Evolutionary conservation across 2,329 filamentous ascomycete genomes (phyloP).

Genomic region (Setomelanomma holmii): DNA sequence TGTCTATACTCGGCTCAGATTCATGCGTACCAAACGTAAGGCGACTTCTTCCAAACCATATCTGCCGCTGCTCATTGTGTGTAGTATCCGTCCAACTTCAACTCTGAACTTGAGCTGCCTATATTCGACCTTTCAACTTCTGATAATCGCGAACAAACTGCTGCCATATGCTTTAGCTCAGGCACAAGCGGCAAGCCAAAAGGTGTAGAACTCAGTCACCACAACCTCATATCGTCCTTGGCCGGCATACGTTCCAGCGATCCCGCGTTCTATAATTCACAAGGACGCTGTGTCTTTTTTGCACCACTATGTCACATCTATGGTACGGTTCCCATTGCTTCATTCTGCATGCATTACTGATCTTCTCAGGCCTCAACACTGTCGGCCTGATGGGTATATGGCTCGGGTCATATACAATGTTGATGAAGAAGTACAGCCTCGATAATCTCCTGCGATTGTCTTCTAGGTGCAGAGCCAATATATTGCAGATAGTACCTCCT

Average conservation of each 20-base stretch:
- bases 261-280: slow-evolving; percentile 16
- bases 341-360: background rate
- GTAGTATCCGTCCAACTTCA: background rate
- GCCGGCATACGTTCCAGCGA: slow-evolving; percentile 18
- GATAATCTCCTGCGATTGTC: slow-evolving; percentile 15
- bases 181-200: slow-evolving; percentile 40
- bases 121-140: background rate
- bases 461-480: slow-evolving; percentile 11
- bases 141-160: slow-evolving; percentile 3
- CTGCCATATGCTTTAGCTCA: slow-evolving; percentile 26
- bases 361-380: slow-evolving; percentile 12
- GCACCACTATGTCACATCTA: slow-evolving; percentile 29
- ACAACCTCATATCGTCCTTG: slow-evolving; percentile 35
- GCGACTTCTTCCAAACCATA: background rate
- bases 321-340: slow-evolving; percentile 7
- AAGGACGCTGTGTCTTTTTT: slow-evolving; percentile 25
- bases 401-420: slow-evolving; percentile 20
- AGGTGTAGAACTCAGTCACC: slow-evolving; percentile 23
- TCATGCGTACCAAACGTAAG: background rate
- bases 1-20: background rate
- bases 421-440: slow-evolving; percentile 22
- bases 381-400: slow-evolving; percentile 21
- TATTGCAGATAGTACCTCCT: slow-evolving; percentile 26
- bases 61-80: background rate
- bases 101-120: background rate